These are phyloP conservation scores for Aspergillus awamori DNA, from an alignment of 2,329 filamentous ascomycete species.

Conservation along the genomic window DNA sequence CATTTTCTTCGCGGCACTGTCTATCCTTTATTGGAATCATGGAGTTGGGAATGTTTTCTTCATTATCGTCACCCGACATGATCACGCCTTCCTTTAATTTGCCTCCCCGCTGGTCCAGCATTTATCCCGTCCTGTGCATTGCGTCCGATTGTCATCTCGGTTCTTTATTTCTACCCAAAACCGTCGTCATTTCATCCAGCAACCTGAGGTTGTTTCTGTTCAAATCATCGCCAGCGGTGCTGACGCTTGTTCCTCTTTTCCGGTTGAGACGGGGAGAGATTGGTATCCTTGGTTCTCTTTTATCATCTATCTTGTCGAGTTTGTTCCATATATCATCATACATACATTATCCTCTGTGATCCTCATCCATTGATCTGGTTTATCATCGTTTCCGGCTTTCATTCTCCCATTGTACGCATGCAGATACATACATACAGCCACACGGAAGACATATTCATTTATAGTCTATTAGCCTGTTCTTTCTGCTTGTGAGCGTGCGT, in stretches of 20 bases:
- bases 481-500: neutral
- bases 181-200: constrained; percentile 7
- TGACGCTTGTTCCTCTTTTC: constrained; percentile 17
- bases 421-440: constrained; percentile 8
- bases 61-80: constrained; percentile 18
- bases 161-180: constrained; percentile 4
- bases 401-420: constrained; percentile 1
- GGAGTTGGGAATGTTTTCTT: constrained; percentile 27
- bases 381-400: neutral
- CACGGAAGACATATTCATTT: neutral
- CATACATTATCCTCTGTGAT: neutral
- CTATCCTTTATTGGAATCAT: constrained; percentile 24
- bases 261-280: constrained; percentile 1
- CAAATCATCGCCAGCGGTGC: constrained; percentile 17
- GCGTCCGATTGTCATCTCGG: constrained; percentile 16
- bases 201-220: constrained; percentile 9
- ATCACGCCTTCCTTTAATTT: constrained; percentile 24
- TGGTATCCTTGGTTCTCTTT: constrained; percentile 9
- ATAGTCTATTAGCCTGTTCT: neutral
- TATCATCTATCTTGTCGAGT: constrained; percentile 7
- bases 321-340: constrained; percentile 3
- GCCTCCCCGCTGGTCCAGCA: constrained; percentile 13
- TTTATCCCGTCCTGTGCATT: constrained; percentile 15
- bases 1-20: constrained; percentile 25
- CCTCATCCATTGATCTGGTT: neutral